Conservation (phyloP, 164 flowering plant genomes). For the Warburgia ugandensis region DNA sequence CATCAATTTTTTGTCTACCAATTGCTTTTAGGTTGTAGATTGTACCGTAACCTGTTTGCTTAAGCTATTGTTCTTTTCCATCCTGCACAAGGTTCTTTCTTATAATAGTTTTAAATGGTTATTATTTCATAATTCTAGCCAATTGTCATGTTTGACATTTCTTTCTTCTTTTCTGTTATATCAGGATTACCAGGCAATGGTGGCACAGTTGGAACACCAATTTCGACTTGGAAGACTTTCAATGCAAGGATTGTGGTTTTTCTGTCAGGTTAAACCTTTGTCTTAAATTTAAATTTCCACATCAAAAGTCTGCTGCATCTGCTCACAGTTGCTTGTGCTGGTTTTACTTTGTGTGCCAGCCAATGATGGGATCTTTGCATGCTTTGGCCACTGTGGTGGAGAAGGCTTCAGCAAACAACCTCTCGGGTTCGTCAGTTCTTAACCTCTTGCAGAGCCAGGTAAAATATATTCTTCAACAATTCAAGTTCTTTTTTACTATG, state of each 20-base stretch:
- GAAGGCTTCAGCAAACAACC: conserved; percentile 58
- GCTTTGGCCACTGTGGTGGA: conserved; percentile 65
- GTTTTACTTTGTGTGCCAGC: conserved; percentile 35
- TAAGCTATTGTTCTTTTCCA: background rate
- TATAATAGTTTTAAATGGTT: background rate
- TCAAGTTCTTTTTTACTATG: background rate
- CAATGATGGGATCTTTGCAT: conserved; percentile 89
- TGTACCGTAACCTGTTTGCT: background rate
- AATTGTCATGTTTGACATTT: conserved; percentile 1
- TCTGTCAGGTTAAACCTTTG: conserved; percentile 70
- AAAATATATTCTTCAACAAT: background rate
- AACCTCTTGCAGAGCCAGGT: conserved; percentile 97
- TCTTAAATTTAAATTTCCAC: conserved; percentile 3
- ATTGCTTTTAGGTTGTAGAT: background rate
- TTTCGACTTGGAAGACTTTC: conserved; percentile 91
- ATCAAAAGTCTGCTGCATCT: background rate
- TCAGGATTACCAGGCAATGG: conserved; percentile 96
- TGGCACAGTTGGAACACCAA: conserved; percentile 97
- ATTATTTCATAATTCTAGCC: background rate
- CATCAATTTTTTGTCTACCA: background rate
- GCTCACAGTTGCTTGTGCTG: background rate
- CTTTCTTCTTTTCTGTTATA: background rate
- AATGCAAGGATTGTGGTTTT: conserved; percentile 95
- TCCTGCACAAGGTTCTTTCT: background rate
- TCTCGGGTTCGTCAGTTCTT: conserved; percentile 76